Percentiles rank a stretch among this genome's conserved stretches.
phyloP scores from a whole-genome alignment of 306 rosid species.

The Morella rubra region DNA sequence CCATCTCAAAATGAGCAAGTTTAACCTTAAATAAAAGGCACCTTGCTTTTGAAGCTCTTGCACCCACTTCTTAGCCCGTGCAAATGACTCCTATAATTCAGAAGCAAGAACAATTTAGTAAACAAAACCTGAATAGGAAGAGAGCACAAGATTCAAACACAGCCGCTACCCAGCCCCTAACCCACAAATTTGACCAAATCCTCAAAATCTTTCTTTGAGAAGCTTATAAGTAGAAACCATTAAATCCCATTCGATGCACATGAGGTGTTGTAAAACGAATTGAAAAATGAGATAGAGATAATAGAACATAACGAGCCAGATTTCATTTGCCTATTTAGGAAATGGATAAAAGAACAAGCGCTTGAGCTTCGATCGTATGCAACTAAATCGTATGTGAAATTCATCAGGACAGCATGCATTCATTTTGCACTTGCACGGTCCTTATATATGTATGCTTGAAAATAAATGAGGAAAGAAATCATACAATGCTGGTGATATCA shows the following conservation, averaged over 20 bases:
- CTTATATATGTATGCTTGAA: slow-evolving; percentile 17
- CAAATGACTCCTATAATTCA: slow-evolving; percentile 43
- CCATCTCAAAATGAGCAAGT: background rate
- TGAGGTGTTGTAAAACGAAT: background rate
- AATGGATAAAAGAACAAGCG: background rate
- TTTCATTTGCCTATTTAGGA: background rate
- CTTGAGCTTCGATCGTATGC: background rate
- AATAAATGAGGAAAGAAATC: slow-evolving; percentile 25
- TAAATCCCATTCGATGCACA: background rate
- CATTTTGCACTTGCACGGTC: background rate
- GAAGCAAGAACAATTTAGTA: slow-evolving; percentile 14
- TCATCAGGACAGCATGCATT: background rate
- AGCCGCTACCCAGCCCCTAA: background rate
- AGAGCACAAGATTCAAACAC: background rate
- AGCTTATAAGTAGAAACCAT: background rate
- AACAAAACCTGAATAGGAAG: slow-evolving; percentile 5
- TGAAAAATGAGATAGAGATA: background rate
- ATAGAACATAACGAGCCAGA: background rate
- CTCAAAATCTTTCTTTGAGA: slow-evolving; percentile 5
- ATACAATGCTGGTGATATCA: slow-evolving; percentile 54
- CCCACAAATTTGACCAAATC: background rate
- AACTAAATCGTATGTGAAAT: background rate
- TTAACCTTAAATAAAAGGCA: slow-evolving; percentile 29
- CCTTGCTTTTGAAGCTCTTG: slow-evolving; percentile 74
- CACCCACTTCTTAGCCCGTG: slow-evolving; percentile 67